Conservation (phyloP, 257 asterid species). For the Nicotiana otophora region DNA sequence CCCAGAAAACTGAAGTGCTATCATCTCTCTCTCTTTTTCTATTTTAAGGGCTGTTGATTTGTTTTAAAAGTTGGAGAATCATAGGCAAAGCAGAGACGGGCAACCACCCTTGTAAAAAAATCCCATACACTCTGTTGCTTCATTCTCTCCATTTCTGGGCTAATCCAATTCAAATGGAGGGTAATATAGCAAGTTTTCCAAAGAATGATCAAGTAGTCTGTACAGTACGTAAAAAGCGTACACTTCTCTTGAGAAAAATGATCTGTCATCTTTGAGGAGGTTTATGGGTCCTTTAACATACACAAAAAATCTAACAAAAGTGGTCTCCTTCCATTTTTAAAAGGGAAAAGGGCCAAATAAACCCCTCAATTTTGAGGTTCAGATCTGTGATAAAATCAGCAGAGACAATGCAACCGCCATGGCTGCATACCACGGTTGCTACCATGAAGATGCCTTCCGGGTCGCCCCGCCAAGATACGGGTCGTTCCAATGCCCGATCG, state of each 20-base stretch:
- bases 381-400: background rate
- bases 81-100: conserved; percentile 36
- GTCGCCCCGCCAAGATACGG: conserved; percentile 14
- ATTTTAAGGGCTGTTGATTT: conserved; percentile 10
- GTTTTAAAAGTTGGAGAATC: background rate
- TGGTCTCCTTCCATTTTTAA: too few species aligned
- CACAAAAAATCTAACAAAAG: too few species aligned
- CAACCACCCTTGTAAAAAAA: conserved; percentile 45
- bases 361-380: background rate
- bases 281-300: too few species aligned
- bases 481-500: background rate
- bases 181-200: too few species aligned
- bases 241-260: too few species aligned
- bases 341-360: too few species aligned
- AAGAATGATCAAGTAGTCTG: too few species aligned
- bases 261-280: too few species aligned
- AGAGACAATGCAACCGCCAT: background rate
- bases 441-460: background rate
- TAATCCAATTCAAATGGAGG: background rate
- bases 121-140: conserved; percentile 8
- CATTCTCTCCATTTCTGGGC: background rate
- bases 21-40: background rate
- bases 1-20: background rate
- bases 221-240: too few species aligned
- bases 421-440: background rate